Percentiles rank a stretch among this genome's conserved stretches.
These are phyloP conservation scores for Patellifolia procumbens DNA, from an alignment of 179 eudicot species.

Conservation along the genomic window DNA sequence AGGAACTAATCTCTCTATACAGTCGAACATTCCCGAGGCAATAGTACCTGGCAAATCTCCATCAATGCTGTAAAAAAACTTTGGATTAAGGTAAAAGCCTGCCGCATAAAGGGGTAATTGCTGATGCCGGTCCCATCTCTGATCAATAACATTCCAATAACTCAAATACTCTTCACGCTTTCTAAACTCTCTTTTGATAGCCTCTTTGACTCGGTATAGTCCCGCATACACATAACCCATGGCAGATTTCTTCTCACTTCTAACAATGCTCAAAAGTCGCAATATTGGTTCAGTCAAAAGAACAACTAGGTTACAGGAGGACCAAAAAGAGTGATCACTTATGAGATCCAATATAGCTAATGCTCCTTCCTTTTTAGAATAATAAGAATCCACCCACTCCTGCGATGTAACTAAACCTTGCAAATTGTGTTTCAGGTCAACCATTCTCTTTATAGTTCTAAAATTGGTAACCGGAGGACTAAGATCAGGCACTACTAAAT, in stretches of 20 bases:
- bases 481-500: conserved; percentile 66
- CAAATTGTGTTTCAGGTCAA: conserved; percentile 69
- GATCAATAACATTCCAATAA: conserved; percentile 88
- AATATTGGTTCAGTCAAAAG: conserved; percentile 67
- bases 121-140: conserved; percentile 66
- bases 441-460: conserved; percentile 67
- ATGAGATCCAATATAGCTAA: conserved; percentile 64
- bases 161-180: conserved; percentile 60
- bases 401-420: conserved; percentile 87
- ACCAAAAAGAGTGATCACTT: conserved; percentile 78
- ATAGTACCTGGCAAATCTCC: conserved; percentile 61
- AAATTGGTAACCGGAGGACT: conserved; percentile 59
- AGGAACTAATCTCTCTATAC: conserved; percentile 77
- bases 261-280: conserved; percentile 57
- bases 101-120: conserved; percentile 84
- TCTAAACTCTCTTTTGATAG: conserved; percentile 63
- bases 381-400: conserved; percentile 91
- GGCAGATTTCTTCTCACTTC: conserved; percentile 72
- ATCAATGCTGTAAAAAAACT: conserved; percentile 71
- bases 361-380: conserved; percentile 72
- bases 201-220: conserved; percentile 73
- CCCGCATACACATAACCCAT: conserved; percentile 91
- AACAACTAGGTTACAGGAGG: conserved; percentile 59
- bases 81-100: conserved; percentile 83
- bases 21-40: conserved; percentile 70